Evolutionary conservation across 352 stramenopile genomes (phyloP).

Genomic region (Phytophthora foliorum): DNA sequence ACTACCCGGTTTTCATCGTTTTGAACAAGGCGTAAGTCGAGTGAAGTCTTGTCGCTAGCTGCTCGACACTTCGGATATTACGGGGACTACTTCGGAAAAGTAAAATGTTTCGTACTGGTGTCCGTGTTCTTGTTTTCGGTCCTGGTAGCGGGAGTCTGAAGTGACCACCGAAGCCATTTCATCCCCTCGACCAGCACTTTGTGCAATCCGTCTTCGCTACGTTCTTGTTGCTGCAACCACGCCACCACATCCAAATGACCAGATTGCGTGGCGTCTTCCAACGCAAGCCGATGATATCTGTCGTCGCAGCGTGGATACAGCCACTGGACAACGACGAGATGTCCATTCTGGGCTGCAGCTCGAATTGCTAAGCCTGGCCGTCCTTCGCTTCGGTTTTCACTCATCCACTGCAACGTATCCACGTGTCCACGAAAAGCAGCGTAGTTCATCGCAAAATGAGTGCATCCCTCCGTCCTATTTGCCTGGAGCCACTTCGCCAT

Average conservation of each 20-base stretch:
- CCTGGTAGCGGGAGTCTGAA: neutral
- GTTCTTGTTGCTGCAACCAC: slow-evolving; percentile 5
- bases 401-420: too few relatives aligned
- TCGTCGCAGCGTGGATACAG: slow-evolving; percentile 1
- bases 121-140: neutral
- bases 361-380: neutral
- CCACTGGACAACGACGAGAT: slow-evolving; percentile 19
- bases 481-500: slow-evolving; percentile 24
- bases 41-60: neutral
- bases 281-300: slow-evolving; percentile 2
- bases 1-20: slow-evolving; percentile 50
- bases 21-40: slow-evolving; percentile 35
- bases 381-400: slow-evolving; percentile 42
- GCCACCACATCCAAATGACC: neutral
- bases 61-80: neutral
- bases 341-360: slow-evolving; percentile 20
- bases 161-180: neutral
- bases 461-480: slow-evolving; percentile 13
- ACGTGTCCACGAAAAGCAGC: slow-evolving; percentile 18
- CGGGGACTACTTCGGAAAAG: too few relatives aligned
- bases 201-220: neutral
- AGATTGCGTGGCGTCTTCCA: slow-evolving; percentile 1
- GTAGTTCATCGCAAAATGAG: slow-evolving; percentile 28
- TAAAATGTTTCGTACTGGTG: neutral
- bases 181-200: neutral